Evolutionary conservation across 2,329 filamentous ascomycete genomes (phyloP).

Genomic region (Neonectria ditissima): DNA sequence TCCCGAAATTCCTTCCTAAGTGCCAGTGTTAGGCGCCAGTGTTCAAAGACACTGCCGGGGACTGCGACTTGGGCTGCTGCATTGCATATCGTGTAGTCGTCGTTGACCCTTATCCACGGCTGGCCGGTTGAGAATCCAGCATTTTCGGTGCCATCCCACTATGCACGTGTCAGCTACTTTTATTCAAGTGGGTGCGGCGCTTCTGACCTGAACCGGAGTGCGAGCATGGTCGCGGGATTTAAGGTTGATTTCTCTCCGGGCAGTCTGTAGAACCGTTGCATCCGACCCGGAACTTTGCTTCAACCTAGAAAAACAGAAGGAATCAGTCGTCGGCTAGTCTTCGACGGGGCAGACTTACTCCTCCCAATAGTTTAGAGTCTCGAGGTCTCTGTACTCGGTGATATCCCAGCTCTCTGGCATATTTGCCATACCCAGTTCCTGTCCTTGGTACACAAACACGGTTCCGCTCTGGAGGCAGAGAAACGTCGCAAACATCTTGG

Average conservation of each 20-base stretch:
- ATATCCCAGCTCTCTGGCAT: conserved; percentile 56
- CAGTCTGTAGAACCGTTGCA: neutral
- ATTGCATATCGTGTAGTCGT: conserved; percentile 39
- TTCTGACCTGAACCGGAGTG: neutral
- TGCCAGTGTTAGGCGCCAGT: conserved; percentile 35
- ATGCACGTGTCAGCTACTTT: neutral
- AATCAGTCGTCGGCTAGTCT: neutral
- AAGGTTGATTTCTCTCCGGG: neutral
- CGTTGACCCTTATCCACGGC: conserved; percentile 46
- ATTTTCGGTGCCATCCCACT: conserved; percentile 42
- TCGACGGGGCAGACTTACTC: conserved; percentile 17
- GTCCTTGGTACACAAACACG: conserved; percentile 62
- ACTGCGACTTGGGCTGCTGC: conserved; percentile 31
- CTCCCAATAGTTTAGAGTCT: conserved; percentile 56
- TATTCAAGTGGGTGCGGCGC: neutral
- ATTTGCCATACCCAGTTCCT: conserved; percentile 65
- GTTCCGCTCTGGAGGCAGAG: conserved; percentile 57
- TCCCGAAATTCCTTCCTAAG: conserved; percentile 33
- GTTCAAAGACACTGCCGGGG: conserved; percentile 27
- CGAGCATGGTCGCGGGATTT: neutral
- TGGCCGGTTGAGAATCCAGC: conserved; percentile 54
- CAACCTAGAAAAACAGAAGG: neutral
- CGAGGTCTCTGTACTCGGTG: conserved; percentile 57
- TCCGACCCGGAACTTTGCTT: neutral
- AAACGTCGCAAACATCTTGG: conserved; percentile 61